Evolutionary conservation across 2,329 filamentous ascomycete species (phyloP), one percentile per base, ranked within the genome.

Genomic region (Penicillium frequentans): DNA sequence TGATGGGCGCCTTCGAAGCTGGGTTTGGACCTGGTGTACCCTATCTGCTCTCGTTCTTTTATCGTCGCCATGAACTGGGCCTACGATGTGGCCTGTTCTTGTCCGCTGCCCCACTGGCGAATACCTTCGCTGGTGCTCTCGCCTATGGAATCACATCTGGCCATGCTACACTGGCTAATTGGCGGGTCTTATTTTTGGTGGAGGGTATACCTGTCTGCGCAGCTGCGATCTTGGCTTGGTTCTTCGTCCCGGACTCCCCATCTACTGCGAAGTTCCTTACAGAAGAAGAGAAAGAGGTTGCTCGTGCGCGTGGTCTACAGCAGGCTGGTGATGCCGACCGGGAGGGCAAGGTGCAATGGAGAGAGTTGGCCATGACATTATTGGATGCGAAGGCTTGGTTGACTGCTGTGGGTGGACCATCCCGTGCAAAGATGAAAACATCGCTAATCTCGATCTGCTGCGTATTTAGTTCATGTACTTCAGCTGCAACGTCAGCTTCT

Each of bases 51-150:
- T 82, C 79, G 0, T 85, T 84, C 68, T 85, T 86, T 73, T 88
- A 87, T 64, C 77, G 82, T 8, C 75, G 84, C 14, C 75, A 82
- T 35, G 82, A 84, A 62, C 71, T 86, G 13, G 84, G 84, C 31
- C 74, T 85, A 29, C 75, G 84, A 3, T 80, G 80, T 51, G 84
- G 83, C 2, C 68, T 86, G 23, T 87, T 86, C 60, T 63, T 81
- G 13, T 76, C 78, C 21, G 77, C 77, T 0, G 86, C 86, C 0
- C 86, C 87, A 1, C 81, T 96, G 4, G 91, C 91, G 1, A 95
- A 90, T 43, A 88, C 87, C 1, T 93, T 96, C 69, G 90, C 91
- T 0, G 87, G 87, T 2, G 86, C 85, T 3, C 75, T 88, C 6
- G 86, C 86, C 1, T 88, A 86, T 56, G 84, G 81, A 5, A 88